Percentiles rank a stretch among this genome's conserved stretches.
Conservation (phyloP, 2,329 filamentous ascomycete genomes). For the Corniculantispora saksenae region DNA sequence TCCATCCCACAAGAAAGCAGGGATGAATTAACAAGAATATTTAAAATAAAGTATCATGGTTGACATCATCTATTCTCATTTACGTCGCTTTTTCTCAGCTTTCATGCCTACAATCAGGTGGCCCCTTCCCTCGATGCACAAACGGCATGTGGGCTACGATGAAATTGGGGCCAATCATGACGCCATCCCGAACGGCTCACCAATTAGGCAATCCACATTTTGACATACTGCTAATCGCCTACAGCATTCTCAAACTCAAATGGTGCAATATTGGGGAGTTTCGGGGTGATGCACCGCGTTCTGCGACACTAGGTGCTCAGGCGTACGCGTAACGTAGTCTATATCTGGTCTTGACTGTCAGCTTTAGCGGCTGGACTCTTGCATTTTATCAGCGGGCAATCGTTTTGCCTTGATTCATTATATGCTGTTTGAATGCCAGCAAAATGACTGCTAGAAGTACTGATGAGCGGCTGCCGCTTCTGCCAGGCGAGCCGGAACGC, state of each 20-base stretch:
- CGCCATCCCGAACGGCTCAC: conserved; percentile 9
- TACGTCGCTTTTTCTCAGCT: too few species aligned
- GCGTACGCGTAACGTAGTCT: neutral
- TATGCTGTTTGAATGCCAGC: neutral
- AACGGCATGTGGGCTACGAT: neutral
- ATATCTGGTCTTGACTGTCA: neutral
- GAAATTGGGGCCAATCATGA: conserved; percentile 17
- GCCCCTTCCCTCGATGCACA: neutral
- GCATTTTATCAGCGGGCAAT: neutral
- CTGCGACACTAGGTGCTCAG: neutral
- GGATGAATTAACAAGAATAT: too few species aligned
- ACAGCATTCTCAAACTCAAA: neutral
- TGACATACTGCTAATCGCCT: neutral
- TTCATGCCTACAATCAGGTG: too few species aligned
- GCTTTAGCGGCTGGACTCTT: too few species aligned
- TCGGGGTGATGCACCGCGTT: neutral
- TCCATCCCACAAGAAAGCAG: too few species aligned
- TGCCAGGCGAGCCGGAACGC: neutral
- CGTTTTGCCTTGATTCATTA: neutral
- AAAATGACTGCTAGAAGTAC: neutral
- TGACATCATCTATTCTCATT: too few species aligned
- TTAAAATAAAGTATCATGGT: too few species aligned
- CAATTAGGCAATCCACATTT: conserved; percentile 8
- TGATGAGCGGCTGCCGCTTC: conserved; percentile 13
- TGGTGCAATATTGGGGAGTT: conserved; percentile 2